Evolutionary conservation across 371 early-diverging fungal genomes (phyloP), one percentile per base, ranked within the genome.

Genomic region (Haplosporangium sp.): DNA sequence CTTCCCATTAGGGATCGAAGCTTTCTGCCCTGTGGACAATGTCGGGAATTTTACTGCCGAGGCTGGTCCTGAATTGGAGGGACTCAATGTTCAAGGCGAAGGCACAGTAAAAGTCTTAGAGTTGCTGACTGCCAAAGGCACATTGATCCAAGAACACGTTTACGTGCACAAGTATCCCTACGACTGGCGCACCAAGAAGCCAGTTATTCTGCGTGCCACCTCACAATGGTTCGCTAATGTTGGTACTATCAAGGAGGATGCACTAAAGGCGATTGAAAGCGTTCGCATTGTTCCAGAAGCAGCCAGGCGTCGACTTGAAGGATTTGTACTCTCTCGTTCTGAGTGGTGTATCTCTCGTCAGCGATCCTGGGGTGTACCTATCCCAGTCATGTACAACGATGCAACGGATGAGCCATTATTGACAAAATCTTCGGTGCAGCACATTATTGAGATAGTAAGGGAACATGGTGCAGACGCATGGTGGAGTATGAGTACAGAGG

Each of bases 301-400:
- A 4, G 88, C 90, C 82, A 87, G 70, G 83, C 68, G 65, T 44
- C 89, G 94, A 4, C 76, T 95, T 9, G 85, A 87, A 69, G 85
- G 88, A 42, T 94, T 92, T 77, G 88, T 94, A 7, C 75, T 85
- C 2, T 88, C 89, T 10, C 87, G 96, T 20, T 87, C 86, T 27
- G 95, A 96, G 83, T 96, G 97, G 96, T 96, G 96, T 73, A 96
- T 96, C 47, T 96, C 96, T n/a, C 91, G 97, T 35, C 96, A 96
- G 84, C 86, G 95, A 11, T 71, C 71, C 1, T 76, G 76, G 76
- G 76, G 45, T 13, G 76, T 76, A 3, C 76, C 76, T 19, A 76
- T 76, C 61, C 76, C 76, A 1, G 95, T 94, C 0, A 74, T 96
- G 35, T 96, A 94, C 72, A 87, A 94, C 53, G 70, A 72, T n/a